Evolutionary conservation across 495 filamentous ascomycete species (phyloP).

Genomic region (Sabuloglossum arenarium): DNA sequence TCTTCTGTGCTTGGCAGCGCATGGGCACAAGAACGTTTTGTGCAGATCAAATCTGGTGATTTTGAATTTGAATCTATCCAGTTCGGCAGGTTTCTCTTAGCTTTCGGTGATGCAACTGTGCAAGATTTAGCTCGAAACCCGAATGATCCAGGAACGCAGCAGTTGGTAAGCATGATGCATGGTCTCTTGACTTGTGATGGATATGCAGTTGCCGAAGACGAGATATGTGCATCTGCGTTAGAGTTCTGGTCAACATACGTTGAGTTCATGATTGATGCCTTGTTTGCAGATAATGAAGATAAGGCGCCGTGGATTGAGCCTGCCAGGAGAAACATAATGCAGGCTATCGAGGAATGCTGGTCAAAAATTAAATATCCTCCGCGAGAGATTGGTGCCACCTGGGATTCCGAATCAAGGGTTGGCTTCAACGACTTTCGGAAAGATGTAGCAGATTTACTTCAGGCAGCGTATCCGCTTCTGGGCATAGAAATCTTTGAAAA

Average conservation of each 20-base stretch:
- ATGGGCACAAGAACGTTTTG: conserved; percentile 30
- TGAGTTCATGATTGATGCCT: conserved; percentile 27
- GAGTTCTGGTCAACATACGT: conserved; percentile 70
- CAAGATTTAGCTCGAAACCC: conserved; percentile 23
- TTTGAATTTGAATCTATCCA: conserved; percentile 42
- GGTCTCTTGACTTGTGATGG: conserved; percentile 50
- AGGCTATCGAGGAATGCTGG: conserved; percentile 37
- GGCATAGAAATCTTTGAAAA: conserved; percentile 45
- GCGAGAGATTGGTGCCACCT: conserved; percentile 23
- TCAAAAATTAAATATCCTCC: conserved; percentile 40
- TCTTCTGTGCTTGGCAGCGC: conserved; percentile 32
- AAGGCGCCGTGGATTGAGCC: conserved; percentile 18
- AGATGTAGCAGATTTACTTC: conserved; percentile 63
- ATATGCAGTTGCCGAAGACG: conserved; percentile 55
- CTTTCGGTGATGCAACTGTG: conserved; percentile 41
- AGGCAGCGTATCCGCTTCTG: conserved; percentile 50
- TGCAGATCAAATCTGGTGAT: conserved; percentile 34
- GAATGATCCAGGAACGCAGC: conserved; percentile 15
- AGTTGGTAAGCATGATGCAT: conserved; percentile 27
- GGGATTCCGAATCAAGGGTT: conserved; percentile 49
- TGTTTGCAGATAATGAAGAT: conserved; percentile 16
- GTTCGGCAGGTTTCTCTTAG: conserved; percentile 47
- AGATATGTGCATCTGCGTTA: conserved; percentile 50
- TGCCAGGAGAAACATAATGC: conserved; percentile 22
- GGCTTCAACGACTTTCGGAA: conserved; percentile 61